phyloP scores from a whole-genome alignment of 2,329 filamentous ascomycete species.

The Ustilaginoidea virens region DNA sequence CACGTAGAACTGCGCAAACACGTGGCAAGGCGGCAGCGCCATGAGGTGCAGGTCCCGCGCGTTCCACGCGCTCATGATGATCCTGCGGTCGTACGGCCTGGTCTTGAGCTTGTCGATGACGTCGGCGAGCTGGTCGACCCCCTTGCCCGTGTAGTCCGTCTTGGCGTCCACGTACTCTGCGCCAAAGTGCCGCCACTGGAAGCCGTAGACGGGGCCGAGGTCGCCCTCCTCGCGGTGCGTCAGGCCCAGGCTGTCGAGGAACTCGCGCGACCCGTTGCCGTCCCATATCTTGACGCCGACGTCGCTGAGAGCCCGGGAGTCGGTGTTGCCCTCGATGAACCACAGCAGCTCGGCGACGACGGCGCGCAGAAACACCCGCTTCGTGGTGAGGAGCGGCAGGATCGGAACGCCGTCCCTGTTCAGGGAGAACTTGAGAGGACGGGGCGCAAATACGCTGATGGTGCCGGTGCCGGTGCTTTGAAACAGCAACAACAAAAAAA shows the following conservation, averaged over 20 bases:
- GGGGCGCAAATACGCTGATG: slow-evolving; percentile 73
- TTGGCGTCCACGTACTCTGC: slow-evolving; percentile 70
- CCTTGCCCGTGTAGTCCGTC: slow-evolving; percentile 73
- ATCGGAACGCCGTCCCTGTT: slow-evolving; percentile 46
- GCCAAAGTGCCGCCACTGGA: slow-evolving; percentile 98
- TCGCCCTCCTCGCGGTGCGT: slow-evolving; percentile 73
- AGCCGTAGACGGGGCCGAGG: slow-evolving; percentile 89
- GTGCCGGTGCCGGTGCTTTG: slow-evolving; percentile 94
- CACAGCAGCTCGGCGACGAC: slow-evolving; percentile 88
- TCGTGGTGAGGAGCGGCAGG: slow-evolving; percentile 89
- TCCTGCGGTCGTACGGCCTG: slow-evolving; percentile 75
- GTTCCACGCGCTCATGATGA: slow-evolving; percentile 92
- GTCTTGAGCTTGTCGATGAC: slow-evolving; percentile 75
- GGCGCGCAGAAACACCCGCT: slow-evolving; percentile 85
- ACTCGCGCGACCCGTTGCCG: slow-evolving; percentile 83
- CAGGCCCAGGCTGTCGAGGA: slow-evolving; percentile 74
- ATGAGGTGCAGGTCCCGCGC: slow-evolving; percentile 71
- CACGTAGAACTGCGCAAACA: slow-evolving; percentile 96
- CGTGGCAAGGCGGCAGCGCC: slow-evolving; percentile 89
- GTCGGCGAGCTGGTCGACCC: slow-evolving; percentile 84
- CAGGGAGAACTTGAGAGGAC: slow-evolving; percentile 74
- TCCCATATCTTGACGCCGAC: slow-evolving; percentile 96
- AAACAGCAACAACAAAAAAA: slow-evolving; percentile 1
- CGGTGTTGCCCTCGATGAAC: slow-evolving; percentile 81
- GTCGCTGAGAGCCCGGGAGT: slow-evolving; percentile 58